Conservation (phyloP, 1,139 yeast species). For the Suhomyces bolitotheri region DNA sequence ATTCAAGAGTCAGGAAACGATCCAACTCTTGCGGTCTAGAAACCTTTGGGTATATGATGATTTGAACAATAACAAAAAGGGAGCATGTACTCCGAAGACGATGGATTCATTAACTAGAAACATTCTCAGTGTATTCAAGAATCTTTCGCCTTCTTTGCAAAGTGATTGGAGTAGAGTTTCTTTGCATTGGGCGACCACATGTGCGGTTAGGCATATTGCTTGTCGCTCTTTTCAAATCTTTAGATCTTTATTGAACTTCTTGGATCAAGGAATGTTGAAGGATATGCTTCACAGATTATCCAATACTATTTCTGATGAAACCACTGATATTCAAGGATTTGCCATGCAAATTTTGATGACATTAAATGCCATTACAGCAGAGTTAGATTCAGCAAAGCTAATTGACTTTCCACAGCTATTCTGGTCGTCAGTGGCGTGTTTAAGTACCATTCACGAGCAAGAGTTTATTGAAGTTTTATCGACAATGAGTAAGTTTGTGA, state of each 20-base stretch:
- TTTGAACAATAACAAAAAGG: slow-evolving; percentile 69
- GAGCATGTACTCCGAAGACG: slow-evolving; percentile 82
- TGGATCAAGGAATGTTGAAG: slow-evolving; percentile 85
- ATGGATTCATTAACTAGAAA: slow-evolving; percentile 80
- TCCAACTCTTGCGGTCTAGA: slow-evolving; percentile 53
- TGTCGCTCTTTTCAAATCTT: slow-evolving; percentile 94
- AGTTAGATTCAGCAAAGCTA: slow-evolving; percentile 72
- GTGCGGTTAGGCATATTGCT: slow-evolving; percentile 96
- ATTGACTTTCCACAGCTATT: slow-evolving; percentile 90
- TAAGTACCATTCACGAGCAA: slow-evolving; percentile 87
- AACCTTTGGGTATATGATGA: slow-evolving; percentile 88
- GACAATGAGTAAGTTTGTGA: slow-evolving; percentile 75
- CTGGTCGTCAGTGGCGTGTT: slow-evolving; percentile 94
- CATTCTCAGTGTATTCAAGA: slow-evolving; percentile 58
- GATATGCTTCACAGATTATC: slow-evolving; percentile 94
- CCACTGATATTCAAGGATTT: slow-evolving; percentile 90
- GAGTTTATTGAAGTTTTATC: slow-evolving; percentile 88
- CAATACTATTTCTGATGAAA: slow-evolving; percentile 87
- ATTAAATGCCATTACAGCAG: slow-evolving; percentile 85
- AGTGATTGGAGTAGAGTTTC: slow-evolving; percentile 85
- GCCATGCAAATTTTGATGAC: slow-evolving; percentile 98
- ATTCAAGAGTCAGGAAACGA: slow-evolving; percentile 53
- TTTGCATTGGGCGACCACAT: slow-evolving; percentile 92
- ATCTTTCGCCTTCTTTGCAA: slow-evolving; percentile 55
- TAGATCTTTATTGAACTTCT: slow-evolving; percentile 71